Conservation (phyloP, 495 filamentous ascomycete species). For the Parathielavia appendiculata region DNA sequence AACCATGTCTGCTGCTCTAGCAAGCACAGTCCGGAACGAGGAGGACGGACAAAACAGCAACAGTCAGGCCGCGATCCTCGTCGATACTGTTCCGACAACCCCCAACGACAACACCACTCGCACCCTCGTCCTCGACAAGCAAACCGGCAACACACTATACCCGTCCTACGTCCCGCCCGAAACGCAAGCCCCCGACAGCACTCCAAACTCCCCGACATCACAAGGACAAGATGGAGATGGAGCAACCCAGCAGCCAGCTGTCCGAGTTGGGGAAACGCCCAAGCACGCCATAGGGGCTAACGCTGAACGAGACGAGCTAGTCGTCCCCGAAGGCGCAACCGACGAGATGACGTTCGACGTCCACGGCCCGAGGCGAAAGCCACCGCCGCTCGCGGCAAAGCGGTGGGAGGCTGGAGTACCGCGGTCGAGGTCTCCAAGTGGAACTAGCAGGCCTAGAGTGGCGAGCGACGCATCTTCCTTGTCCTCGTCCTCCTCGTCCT, state of each 20-base stretch:
- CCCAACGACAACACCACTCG: constrained; percentile 19
- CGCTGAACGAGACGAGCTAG: no score
- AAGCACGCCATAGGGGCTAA: no score
- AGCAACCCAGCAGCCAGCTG: background rate
- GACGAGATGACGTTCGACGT: background rate
- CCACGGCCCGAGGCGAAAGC: background rate
- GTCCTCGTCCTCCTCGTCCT: constrained; percentile 19
- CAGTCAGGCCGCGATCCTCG: constrained; percentile 9
- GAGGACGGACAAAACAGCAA: background rate
- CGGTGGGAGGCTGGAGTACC: constrained; percentile 23
- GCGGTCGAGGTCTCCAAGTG: constrained; percentile 12
- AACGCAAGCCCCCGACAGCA: constrained; percentile 25
- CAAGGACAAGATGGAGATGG: background rate
- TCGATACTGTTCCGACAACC: constrained; percentile 16
- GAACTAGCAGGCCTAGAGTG: background rate
- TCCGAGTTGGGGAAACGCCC: no score
- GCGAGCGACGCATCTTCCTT: background rate
- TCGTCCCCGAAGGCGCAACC: background rate
- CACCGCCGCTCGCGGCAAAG: constrained; percentile 15
- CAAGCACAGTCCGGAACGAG: no score
- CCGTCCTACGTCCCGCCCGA: constrained; percentile 37
- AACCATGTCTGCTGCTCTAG: no score
- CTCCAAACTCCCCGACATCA: background rate
- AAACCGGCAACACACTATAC: constrained; percentile 32
- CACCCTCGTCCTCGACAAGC: constrained; percentile 29